Percentiles rank a stretch among this genome's conserved stretches.
These are phyloP conservation scores for Postia placenta DNA, from an alignment of 768 basidiomycete species.

Conservation along the genomic window DNA sequence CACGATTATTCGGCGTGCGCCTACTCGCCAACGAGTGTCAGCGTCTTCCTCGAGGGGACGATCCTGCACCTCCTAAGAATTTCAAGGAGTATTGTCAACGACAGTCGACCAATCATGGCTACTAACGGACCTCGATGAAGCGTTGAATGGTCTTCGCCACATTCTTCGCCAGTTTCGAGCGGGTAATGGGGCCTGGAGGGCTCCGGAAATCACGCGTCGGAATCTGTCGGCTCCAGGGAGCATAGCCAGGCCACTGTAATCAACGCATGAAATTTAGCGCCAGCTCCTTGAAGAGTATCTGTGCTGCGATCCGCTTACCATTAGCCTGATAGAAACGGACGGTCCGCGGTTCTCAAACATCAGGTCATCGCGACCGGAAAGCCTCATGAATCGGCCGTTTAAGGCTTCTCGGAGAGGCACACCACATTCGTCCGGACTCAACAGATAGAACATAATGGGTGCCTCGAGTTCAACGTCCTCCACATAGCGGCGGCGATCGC, in stretches of 20 bases:
- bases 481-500: constrained; percentile 72
- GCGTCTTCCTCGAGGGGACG: constrained; percentile 59
- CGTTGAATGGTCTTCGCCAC: constrained; percentile 71
- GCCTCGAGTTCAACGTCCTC: constrained; percentile 57
- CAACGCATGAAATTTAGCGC: constrained; percentile 6
- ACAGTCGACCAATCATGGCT: neutral
- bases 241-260: constrained; percentile 72
- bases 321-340: constrained; percentile 73
- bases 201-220: constrained; percentile 77
- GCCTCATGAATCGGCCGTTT: constrained; percentile 48
- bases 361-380: constrained; percentile 52
- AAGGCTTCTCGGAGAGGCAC: constrained; percentile 60
- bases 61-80: constrained; percentile 39
- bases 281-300: neutral
- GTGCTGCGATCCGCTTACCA: constrained; percentile 37
- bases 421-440: constrained; percentile 50
- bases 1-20: constrained; percentile 44
- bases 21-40: constrained; percentile 60
- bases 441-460: constrained; percentile 58
- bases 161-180: constrained; percentile 72
- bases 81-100: neutral
- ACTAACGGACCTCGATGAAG: constrained; percentile 49
- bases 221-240: constrained; percentile 74
- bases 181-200: constrained; percentile 72
- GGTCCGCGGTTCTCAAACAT: constrained; percentile 73